Evolutionary conservation across 768 basidiomycete species (phyloP).

Genomic region (Phlebiopsis flavidoalba): DNA sequence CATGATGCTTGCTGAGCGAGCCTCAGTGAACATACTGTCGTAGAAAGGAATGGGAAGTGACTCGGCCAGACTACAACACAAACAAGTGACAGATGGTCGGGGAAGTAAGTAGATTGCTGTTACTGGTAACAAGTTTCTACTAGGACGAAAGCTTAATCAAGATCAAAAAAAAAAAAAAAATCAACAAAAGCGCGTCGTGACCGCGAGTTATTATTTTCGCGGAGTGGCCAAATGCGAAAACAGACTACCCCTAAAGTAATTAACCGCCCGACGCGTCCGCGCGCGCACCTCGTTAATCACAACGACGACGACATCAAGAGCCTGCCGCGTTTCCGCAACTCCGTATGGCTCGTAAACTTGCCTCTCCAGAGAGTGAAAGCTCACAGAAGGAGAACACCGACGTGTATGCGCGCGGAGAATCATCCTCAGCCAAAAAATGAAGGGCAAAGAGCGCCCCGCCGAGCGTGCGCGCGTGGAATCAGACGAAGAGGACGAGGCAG

Average conservation of each 20-base stretch:
- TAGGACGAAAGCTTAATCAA: no score
- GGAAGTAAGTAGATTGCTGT: no score
- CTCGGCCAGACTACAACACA: background rate
- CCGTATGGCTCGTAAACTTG: conserved; percentile 18
- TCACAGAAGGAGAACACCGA: conserved; percentile 29
- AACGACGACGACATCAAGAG: background rate
- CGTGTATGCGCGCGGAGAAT: conserved; percentile 15
- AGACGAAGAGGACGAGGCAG: conserved; percentile 19
- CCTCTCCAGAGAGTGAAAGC: conserved; percentile 15
- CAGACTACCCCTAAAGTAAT: conserved; percentile 9
- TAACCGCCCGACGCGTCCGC: conserved; percentile 6
- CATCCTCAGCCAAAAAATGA: conserved; percentile 14
- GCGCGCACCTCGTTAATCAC: conserved; percentile 2
- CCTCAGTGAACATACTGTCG: background rate
- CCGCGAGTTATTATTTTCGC: background rate
- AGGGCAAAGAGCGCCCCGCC: conserved; percentile 20
- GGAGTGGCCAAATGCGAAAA: conserved; percentile 5
- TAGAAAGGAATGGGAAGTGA: background rate
- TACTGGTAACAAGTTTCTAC: no score
- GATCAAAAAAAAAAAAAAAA: no score
- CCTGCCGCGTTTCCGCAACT: background rate
- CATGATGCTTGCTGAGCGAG: background rate
- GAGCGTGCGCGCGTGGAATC: conserved; percentile 29
- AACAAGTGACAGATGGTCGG: no score
- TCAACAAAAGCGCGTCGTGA: no score